phyloP scores from a whole-genome alignment of 768 basidiomycete genomes.

The Suillus cothurnatus region DNA sequence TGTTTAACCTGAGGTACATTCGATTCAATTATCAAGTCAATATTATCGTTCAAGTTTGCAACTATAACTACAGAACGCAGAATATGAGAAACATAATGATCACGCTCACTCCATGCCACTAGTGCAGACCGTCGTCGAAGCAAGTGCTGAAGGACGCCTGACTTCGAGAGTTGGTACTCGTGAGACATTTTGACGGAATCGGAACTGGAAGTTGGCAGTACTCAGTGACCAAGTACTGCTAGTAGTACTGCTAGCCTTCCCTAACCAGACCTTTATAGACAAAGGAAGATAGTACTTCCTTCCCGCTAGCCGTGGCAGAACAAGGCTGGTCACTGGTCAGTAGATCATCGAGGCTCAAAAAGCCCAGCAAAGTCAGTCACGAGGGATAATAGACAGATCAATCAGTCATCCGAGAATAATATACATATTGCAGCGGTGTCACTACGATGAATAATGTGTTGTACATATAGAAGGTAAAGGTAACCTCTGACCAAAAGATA shows the following conservation, averaged over 20 bases:
- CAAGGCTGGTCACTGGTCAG: background rate
- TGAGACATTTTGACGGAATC: constrained; percentile 1
- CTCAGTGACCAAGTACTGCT: too few relatives aligned
- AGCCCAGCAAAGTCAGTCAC: background rate
- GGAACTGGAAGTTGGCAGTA: background rate
- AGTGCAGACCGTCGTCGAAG: background rate
- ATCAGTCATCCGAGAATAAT: background rate
- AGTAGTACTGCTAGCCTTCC: too few relatives aligned
- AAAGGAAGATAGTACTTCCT: background rate
- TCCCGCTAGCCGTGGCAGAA: background rate
- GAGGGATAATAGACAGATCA: background rate
- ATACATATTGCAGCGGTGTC: too few relatives aligned
- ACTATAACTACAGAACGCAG: background rate
- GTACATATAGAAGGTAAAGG: background rate
- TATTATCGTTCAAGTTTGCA: background rate
- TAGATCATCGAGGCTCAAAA: background rate
- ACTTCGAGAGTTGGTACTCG: background rate
- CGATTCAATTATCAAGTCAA: background rate
- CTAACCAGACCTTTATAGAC: too few relatives aligned
- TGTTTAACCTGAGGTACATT: background rate
- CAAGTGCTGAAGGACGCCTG: background rate
- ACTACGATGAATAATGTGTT: background rate
- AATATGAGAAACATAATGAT: background rate
- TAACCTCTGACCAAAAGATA: background rate
- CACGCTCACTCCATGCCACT: background rate